phyloP scores from a whole-genome alignment of 768 basidiomycete species.

The Tricholoma terreum region DNA sequence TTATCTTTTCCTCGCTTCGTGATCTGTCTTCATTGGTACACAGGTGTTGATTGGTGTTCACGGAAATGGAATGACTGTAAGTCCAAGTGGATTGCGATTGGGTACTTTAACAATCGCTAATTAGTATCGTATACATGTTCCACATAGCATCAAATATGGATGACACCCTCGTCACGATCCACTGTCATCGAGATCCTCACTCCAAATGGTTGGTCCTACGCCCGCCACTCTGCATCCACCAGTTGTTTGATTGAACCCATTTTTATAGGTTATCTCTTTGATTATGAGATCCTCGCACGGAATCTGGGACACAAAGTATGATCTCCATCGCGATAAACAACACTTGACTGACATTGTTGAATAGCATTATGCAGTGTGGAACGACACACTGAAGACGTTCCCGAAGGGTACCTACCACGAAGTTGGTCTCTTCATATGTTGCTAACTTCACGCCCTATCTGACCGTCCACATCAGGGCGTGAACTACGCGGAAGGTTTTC shows the following conservation, averaged over 20 bases:
- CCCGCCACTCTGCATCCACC: not conserved
- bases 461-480: slow-evolving; percentile 6
- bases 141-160: slow-evolving; percentile 55
- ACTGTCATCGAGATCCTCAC: slow-evolving; percentile 71
- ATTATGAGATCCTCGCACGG: slow-evolving; percentile 42
- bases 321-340: not conserved
- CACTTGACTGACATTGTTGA: slow-evolving; percentile 11
- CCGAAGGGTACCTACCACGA: slow-evolving; percentile 28
- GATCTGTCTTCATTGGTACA: not conserved
- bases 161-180: slow-evolving; percentile 59
- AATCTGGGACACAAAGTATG: slow-evolving; percentile 40
- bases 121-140: not conserved
- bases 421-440: slow-evolving; percentile 10
- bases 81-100: not conserved
- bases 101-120: not conserved
- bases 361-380: slow-evolving; percentile 64
- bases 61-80: slow-evolving; percentile 68
- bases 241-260: not conserved
- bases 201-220: slow-evolving; percentile 42
- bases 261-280: slow-evolving; percentile 34
- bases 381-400: slow-evolving; percentile 50
- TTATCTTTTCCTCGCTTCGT: not conserved
- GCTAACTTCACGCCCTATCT: not conserved
- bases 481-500: slow-evolving; percentile 7
- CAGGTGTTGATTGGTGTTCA: slow-evolving; percentile 64